Conservation (phyloP, 305 asterid species). For the Stenogyne calaminthoides region DNA sequence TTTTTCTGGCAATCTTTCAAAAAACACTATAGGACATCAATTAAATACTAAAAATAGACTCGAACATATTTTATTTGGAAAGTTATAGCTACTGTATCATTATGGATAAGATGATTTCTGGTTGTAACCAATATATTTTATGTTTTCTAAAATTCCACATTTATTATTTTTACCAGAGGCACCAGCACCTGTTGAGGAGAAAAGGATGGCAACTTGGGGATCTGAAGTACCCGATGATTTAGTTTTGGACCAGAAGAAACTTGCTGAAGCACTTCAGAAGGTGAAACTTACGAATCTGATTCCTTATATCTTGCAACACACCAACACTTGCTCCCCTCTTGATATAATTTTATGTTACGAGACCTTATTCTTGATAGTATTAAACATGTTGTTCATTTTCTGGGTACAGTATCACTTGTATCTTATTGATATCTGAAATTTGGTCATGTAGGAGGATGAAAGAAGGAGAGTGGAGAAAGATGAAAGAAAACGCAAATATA, state of each 20-base stretch:
- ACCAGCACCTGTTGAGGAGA: constrained; percentile 62
- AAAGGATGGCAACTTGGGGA: constrained; percentile 86
- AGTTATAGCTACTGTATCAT: not conserved
- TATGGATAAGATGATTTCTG: not conserved
- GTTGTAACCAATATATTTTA: not conserved
- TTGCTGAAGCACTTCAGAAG: constrained; percentile 80
- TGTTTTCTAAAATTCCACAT: too few relatives aligned
- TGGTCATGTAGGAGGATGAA: constrained; percentile 67
- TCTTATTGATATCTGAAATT: constrained; percentile 18
- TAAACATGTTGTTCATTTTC: not conserved
- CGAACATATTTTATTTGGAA: not conserved
- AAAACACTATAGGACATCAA: not conserved
- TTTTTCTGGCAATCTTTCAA: not conserved
- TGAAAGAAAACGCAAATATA: constrained; percentile 91
- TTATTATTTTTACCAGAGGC: constrained; percentile 41
- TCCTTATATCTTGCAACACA: not conserved
- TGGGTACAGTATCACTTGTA: not conserved
- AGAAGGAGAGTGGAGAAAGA: constrained; percentile 83
- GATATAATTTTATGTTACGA: not conserved
- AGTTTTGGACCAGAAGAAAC: constrained; percentile 67
- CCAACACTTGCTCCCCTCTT: not conserved
- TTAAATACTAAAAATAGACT: not conserved
- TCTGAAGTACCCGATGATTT: constrained; percentile 87
- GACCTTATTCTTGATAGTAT: not conserved
- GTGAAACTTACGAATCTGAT: constrained; percentile 37